These are phyloP conservation scores for Cercospora sesami DNA, from an alignment of 2,329 filamentous ascomycete species.

Conservation along the genomic window DNA sequence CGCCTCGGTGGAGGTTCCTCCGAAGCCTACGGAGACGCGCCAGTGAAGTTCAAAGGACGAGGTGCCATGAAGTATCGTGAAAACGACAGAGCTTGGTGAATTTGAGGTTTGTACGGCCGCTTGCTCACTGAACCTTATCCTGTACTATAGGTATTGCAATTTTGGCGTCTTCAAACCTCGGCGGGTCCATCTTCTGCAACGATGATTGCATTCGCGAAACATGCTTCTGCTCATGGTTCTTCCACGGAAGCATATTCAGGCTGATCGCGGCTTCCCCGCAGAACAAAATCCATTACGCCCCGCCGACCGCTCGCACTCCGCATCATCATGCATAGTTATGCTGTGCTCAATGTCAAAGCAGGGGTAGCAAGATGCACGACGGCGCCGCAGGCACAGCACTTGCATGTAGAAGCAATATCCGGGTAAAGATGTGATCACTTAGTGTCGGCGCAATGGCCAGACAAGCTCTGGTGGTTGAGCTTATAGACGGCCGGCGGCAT, in stretches of 20 bases:
- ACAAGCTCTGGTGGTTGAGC: conserved; percentile 1
- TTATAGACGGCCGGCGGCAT: not conserved
- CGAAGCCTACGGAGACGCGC: conserved; percentile 34
- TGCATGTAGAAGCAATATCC: not conserved
- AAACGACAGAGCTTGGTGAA: conserved; percentile 27
- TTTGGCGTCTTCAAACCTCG: not conserved
- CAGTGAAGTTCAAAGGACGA: conserved; percentile 45
- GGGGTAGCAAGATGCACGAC: not conserved
- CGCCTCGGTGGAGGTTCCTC: conserved; percentile 27
- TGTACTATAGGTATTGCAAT: not conserved
- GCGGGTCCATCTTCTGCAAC: not conserved
- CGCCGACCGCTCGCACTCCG: not conserved
- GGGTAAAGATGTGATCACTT: not conserved
- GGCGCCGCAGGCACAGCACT: not conserved
- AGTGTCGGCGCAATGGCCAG: not conserved
- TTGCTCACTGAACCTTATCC: not conserved
- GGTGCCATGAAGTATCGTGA: conserved; percentile 44
- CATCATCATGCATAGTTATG: conserved; percentile 5
- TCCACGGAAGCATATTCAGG: conserved; percentile 3
- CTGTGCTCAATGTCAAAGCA: not conserved
- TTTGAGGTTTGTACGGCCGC: conserved; percentile 1
- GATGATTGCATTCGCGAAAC: not conserved
- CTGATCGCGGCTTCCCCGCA: conserved; percentile 2
- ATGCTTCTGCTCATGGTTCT: not conserved
- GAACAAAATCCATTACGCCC: not conserved